A percentile compares a stretch with the other conserved stretches of the same genome.
Evolutionary conservation across 1,139 yeast genomes (phyloP).

Genomic region (Candida glucosophila): DNA sequence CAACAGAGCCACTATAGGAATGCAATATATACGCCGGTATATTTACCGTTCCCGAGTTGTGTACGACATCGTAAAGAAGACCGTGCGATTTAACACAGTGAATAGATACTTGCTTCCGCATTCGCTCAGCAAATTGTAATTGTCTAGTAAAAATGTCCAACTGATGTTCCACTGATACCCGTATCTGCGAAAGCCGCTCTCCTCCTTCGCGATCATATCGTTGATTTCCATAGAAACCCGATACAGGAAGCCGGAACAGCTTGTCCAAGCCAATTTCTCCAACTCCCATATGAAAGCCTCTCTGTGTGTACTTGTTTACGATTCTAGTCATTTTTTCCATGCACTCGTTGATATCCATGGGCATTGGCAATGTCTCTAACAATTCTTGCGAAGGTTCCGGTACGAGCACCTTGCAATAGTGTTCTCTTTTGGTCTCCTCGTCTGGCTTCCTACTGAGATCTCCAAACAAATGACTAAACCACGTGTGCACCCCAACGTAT

Average conservation of each 20-base stretch:
- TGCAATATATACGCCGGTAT: constrained; percentile 53
- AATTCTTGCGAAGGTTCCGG: constrained; percentile 37
- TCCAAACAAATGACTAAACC: constrained; percentile 68
- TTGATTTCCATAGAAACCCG: constrained; percentile 44
- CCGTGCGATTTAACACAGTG: constrained; percentile 85
- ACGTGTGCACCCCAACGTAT: constrained; percentile 83
- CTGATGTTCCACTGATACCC: constrained; percentile 63
- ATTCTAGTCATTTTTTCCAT: constrained; percentile 18
- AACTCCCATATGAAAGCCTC: constrained; percentile 25
- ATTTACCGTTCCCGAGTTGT: constrained; percentile 1
- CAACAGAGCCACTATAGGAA: constrained; percentile 78
- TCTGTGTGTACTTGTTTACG: constrained; percentile 12
- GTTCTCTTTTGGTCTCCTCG: constrained; percentile 30
- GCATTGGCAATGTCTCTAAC: constrained; percentile 50
- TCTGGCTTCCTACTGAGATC: constrained; percentile 6
- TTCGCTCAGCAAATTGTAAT: constrained; percentile 43
- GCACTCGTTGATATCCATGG: constrained; percentile 37
- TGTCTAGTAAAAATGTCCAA: constrained; percentile 39
- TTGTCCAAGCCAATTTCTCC: constrained; percentile 92
- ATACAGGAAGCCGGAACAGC: constrained; percentile 55
- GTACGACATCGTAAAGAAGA: constrained; percentile 38
- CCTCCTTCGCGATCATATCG: constrained; percentile 6
- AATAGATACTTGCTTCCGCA: constrained; percentile 51
- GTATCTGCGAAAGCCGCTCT: constrained; percentile 29
- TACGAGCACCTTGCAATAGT: constrained; percentile 44